Evolutionary conservation across 2,329 filamentous ascomycete genomes (phyloP), one percentile per base, ranked within the genome.

Genomic region (Trichoderma gracile): DNA sequence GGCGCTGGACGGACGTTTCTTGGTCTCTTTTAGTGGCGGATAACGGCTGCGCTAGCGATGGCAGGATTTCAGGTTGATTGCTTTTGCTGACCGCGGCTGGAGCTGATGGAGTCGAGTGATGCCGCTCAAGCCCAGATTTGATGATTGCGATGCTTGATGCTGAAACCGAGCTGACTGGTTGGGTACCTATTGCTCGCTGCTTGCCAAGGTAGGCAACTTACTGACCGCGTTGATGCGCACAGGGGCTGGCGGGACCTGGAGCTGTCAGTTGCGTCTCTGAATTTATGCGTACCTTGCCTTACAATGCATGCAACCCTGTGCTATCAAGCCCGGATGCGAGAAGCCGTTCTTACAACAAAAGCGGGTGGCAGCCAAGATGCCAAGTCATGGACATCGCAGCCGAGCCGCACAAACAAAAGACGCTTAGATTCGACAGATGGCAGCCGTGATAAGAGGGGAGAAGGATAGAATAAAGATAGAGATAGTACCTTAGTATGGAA

Each of bases 11-110:
- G 33, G 33, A 38, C 33, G 33, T 38, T 38, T 8, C 10, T 38
- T 38, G 33, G 33, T 38, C 33, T 38, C 6, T 38, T 12, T 25
- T 56, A 56, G 53, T 56, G 53, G 53, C 53, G 53, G 52, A 56
- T 56, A 56, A 56, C 42, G 38, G 23, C 33, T 25, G 38, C 12
- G 52, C 52, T 54, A 54, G 30, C 25, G 27, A 38, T 38, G 49
- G 25, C 19, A 52, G 49, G 49, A 52, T 52, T 52, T 19, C 25
- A 33, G 12, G 33, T 38, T 38, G 33, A 38, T 38, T 38, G 33
- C 10, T 38, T 30, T 8, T 33, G 49, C 49, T 52, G 38, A 43
- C 53, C 19, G 21, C 21, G 30, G 53, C 33, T 43, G 38, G 42
- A 27, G 53, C 53, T 56, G 53, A 56, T 55, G 19, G 12, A 4